phyloP scores from a whole-genome alignment of 2,329 filamentous ascomycete species.

The Elsinoe australis region DNA sequence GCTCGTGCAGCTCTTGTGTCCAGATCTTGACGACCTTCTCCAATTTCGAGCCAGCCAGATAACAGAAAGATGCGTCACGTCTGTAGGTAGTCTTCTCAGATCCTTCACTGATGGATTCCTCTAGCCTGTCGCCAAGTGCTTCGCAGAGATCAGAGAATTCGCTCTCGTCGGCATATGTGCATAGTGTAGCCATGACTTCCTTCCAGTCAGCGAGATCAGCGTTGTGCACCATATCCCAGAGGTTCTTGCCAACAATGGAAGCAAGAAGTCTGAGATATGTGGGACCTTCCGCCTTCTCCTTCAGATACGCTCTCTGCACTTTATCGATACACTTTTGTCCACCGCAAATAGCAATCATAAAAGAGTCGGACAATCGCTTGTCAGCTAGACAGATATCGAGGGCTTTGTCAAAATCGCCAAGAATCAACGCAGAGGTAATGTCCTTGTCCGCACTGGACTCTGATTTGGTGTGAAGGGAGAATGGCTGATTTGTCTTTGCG shows the following conservation, averaged over 20 bases:
- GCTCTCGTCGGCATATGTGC: slow-evolving; percentile 83
- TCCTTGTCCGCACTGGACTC: slow-evolving; percentile 77
- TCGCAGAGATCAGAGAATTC: slow-evolving; percentile 96
- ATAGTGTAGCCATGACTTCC: slow-evolving; percentile 90
- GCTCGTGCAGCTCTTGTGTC: slow-evolving; percentile 80
- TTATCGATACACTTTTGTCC: slow-evolving; percentile 90
- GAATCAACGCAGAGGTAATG: slow-evolving; percentile 79
- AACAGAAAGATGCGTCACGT: slow-evolving; percentile 95
- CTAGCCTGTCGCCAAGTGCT: slow-evolving; percentile 81
- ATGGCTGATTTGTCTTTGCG: slow-evolving; percentile 87
- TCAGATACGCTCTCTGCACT: slow-evolving; percentile 84
- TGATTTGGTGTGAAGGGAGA: slow-evolving; percentile 77
- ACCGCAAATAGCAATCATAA: slow-evolving; percentile 95
- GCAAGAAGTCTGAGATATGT: slow-evolving; percentile 87
- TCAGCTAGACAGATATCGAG: slow-evolving; percentile 81
- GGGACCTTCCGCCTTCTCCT: slow-evolving; percentile 70
- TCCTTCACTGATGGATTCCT: slow-evolving; percentile 52
- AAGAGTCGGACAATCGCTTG: slow-evolving; percentile 81
- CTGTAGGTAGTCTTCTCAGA: slow-evolving; percentile 49
- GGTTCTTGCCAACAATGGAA: slow-evolving; percentile 89
- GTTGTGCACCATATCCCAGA: slow-evolving; percentile 98
- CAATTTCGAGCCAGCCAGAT: slow-evolving; percentile 86
- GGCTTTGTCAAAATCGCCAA: slow-evolving; percentile 85
- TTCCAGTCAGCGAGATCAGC: slow-evolving; percentile 91
- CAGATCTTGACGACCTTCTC: slow-evolving; percentile 96